Conservation (phyloP, 1,284 basidiomycete genomes). For the Marasmius fiardii region DNA sequence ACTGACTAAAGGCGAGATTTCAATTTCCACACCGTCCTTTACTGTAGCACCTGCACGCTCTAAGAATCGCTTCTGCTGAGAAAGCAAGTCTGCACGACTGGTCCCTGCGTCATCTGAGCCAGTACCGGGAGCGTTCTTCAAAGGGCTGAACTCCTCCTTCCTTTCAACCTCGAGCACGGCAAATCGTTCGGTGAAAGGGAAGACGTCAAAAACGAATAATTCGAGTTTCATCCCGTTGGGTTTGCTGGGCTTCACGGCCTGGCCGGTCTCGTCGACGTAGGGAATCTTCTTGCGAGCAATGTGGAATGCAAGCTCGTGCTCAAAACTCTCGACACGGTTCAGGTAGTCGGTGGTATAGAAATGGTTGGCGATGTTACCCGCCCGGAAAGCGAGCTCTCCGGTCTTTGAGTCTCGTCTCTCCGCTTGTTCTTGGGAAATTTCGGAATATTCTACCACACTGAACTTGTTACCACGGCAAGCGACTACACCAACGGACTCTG, state of each 20-base stretch:
- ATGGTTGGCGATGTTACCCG: constrained; percentile 98
- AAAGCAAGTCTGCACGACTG: constrained; percentile 84
- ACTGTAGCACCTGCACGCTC: constrained; percentile 76
- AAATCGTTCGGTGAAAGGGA: constrained; percentile 86
- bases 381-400: constrained; percentile 85
- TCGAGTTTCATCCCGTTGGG: constrained; percentile 99
- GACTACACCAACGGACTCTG: constrained; percentile 95
- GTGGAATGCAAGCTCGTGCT: constrained; percentile 91
- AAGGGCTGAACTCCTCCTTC: constrained; percentile 90
- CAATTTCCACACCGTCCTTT: constrained; percentile 74
- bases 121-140: constrained; percentile 96
- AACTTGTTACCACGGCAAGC: constrained; percentile 81
- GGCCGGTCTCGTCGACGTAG: constrained; percentile 68
- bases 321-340: constrained; percentile 78
- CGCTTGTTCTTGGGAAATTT: constrained; percentile 87
- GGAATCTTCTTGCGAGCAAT: constrained; percentile 98
- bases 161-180: constrained; percentile 89
- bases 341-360: constrained; percentile 94
- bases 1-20: constrained; percentile 85
- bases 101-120: constrained; percentile 94
- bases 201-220: constrained; percentile 98
- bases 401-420: constrained; percentile 68
- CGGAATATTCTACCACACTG: constrained; percentile 96
- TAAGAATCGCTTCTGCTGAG: constrained; percentile 89
- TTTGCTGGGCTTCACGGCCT: constrained; percentile 72